These are phyloP conservation scores for Rubroboletus pulcherrimus DNA, from an alignment of 768 basidiomycete genomes.

Conservation along the genomic window DNA sequence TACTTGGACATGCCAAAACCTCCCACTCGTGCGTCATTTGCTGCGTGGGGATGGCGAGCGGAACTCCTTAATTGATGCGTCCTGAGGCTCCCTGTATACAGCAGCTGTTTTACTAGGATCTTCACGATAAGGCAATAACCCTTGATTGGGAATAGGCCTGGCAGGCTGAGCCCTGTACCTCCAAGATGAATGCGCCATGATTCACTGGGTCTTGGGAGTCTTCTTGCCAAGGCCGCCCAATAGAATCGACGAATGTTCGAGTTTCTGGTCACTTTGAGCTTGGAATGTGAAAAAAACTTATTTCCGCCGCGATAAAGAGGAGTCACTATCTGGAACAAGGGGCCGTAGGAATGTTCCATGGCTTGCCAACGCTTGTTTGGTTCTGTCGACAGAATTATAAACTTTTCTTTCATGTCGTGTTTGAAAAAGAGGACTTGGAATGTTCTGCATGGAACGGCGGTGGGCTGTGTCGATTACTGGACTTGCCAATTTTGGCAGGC, in stretches of 20 bases:
- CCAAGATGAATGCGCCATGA: background rate
- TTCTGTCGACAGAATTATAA: conserved; percentile 20
- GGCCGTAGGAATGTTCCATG: conserved; percentile 2
- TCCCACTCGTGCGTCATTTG: background rate
- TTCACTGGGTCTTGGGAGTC: background rate
- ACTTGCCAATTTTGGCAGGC: conserved; percentile 15
- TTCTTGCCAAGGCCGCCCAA: background rate
- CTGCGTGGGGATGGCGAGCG: conserved; percentile 1
- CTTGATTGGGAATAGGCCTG: background rate
- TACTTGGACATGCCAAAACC: background rate
- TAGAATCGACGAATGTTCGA: conserved; percentile 2
- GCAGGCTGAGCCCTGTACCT: conserved; percentile 6
- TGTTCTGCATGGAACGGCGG: conserved; percentile 23
- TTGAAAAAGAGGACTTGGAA: conserved; percentile 16
- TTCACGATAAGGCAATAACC: conserved; percentile 9
- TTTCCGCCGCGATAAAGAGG: conserved; percentile 15
- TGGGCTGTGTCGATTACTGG: conserved; percentile 17
- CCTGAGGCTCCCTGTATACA: background rate
- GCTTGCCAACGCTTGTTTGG: conserved; percentile 15
- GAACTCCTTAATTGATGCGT: conserved; percentile 3
- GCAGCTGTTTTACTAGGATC: conserved; percentile 3
- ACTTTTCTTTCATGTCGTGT: background rate
- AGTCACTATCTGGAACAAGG: background rate
- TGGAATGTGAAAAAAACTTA: background rate
- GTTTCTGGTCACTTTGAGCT: background rate